Evolutionary conservation across 345 rosid species (phyloP), one percentile per base, ranked within the genome.

Genomic region (Cardiospermum halicacabum): DNA sequence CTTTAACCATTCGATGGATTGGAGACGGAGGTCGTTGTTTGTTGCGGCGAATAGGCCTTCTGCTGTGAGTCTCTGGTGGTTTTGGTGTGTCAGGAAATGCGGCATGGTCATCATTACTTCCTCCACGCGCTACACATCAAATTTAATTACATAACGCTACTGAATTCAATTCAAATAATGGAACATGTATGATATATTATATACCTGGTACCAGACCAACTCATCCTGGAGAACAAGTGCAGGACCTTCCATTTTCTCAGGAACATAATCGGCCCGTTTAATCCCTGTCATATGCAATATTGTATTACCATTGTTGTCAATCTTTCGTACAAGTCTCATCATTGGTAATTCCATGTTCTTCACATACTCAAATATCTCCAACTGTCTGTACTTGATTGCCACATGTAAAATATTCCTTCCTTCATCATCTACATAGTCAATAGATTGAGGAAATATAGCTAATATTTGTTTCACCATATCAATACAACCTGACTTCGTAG

Each of bases 171-270:
- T n/a, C n/a, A n/a, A n/a, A n/a, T n/a, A n/a, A n/a, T n/a, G 16
- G 43, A 11, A 39, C 36, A 39, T 39, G 43, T 3, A 15, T 2
- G 16, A 39, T 9, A 15, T 9, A 39, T 9, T 15, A 39, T 62
- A 48, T 7, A 75, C 80, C 69, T 74, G 28, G n/a, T 70, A 67
- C 76, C 78, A 71, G n/a, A 11, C 22, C 31, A 68, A 19, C 15
- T 78, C 81, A 19, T 58, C 64, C 26, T 66, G 65, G n/a, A 69
- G 6, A 3, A 66, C 70, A 15, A 73, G 59, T 13, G 58, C 77
- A 45, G 59, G 71, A 42, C 53, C 72, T 66, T n/a, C 58, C 61
- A 25, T n/a, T 18, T 47, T 47, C 18, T 47, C 0, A 6, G 15
- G 36, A 19, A 65, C 30, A 31, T 47, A 18, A 47, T 12, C 42